Evolutionary conservation across 495 filamentous ascomycete genomes (phyloP).

Genomic region (Aspergillus wentii): DNA sequence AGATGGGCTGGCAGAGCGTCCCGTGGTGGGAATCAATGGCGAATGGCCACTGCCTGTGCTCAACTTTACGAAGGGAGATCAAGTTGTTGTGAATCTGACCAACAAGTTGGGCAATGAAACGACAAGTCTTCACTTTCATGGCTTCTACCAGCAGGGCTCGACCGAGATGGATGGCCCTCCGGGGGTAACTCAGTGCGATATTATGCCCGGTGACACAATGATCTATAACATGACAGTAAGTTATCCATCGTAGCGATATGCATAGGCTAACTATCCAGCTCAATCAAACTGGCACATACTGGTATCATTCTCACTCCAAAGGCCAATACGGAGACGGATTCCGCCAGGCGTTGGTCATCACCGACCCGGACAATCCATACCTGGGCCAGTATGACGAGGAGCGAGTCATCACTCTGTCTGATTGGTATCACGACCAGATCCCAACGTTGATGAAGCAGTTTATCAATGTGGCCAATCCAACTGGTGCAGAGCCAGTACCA

Average conservation of each 20-base stretch:
- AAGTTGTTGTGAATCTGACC: slow-evolving; percentile 58
- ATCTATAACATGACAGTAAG: slow-evolving; percentile 68
- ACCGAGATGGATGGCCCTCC: slow-evolving; percentile 64
- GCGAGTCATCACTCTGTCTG: slow-evolving; percentile 49
- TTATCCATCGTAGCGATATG: too few species aligned
- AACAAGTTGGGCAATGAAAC: slow-evolving; percentile 64
- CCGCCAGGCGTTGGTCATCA: slow-evolving; percentile 59
- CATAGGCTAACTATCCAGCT: slow-evolving; percentile 15
- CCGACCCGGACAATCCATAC: slow-evolving; percentile 59
- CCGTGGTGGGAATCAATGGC: slow-evolving; percentile 69
- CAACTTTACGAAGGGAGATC: slow-evolving; percentile 58
- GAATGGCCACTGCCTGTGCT: slow-evolving; percentile 66
- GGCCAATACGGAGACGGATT: slow-evolving; percentile 71
- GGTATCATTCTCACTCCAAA: slow-evolving; percentile 66
- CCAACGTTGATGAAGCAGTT: slow-evolving; percentile 42
- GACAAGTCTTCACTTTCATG: slow-evolving; percentile 71
- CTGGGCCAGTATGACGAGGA: slow-evolving; percentile 58
- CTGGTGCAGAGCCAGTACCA: slow-evolving; percentile 51
- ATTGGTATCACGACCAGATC: slow-evolving; percentile 56
- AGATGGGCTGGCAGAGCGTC: slow-evolving; percentile 57
- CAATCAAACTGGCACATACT: slow-evolving; percentile 66
- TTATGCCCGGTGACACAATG: slow-evolving; percentile 53
- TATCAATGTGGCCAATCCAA: neutral
- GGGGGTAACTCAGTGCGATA: slow-evolving; percentile 58
- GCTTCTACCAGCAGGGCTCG: slow-evolving; percentile 60